Evolutionary conservation across 2,329 filamentous ascomycete species (phyloP).

Genomic region (Aspergillus puulaauensis): DNA sequence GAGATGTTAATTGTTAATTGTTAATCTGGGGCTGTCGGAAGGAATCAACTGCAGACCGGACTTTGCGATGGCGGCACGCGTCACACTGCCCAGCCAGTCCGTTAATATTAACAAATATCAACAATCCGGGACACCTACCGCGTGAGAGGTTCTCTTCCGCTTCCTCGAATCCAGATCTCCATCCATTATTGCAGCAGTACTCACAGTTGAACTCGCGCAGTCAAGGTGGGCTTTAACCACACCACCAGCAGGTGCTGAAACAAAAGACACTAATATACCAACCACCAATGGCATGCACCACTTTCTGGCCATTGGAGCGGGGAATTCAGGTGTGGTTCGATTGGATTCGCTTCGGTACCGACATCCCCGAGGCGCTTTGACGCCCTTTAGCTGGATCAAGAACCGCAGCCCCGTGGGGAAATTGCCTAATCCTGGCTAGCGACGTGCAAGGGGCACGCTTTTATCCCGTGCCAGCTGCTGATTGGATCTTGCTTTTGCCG

Average conservation of each 20-base stretch:
- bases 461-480: neutral
- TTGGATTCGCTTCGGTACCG: neutral
- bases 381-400: neutral
- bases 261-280: neutral
- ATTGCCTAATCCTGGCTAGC: slow-evolving; percentile 6
- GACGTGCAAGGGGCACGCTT: neutral
- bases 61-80: slow-evolving; percentile 49
- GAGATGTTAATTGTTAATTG: slow-evolving; percentile 1
- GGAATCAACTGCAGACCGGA: slow-evolving; percentile 41
- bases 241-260: no score
- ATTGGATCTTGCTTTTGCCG: neutral
- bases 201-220: neutral
- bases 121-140: slow-evolving; percentile 8
- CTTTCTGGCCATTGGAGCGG: neutral
- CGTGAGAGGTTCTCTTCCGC: slow-evolving; percentile 30
- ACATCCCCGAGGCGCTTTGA: slow-evolving; percentile 5
- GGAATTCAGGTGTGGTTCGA: neutral
- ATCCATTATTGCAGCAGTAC: neutral
- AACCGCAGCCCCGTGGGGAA: slow-evolving; percentile 9
- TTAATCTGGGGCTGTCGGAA: neutral
- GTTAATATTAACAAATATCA: no score
- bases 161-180: slow-evolving; percentile 15
- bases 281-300: neutral
- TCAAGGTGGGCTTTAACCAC: neutral
- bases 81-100: slow-evolving; percentile 41